A percentile compares a stretch with the other conserved stretches of the same genome.
phyloP scores from a whole-genome alignment of 306 rosid species.

The Quercus suber region DNA sequence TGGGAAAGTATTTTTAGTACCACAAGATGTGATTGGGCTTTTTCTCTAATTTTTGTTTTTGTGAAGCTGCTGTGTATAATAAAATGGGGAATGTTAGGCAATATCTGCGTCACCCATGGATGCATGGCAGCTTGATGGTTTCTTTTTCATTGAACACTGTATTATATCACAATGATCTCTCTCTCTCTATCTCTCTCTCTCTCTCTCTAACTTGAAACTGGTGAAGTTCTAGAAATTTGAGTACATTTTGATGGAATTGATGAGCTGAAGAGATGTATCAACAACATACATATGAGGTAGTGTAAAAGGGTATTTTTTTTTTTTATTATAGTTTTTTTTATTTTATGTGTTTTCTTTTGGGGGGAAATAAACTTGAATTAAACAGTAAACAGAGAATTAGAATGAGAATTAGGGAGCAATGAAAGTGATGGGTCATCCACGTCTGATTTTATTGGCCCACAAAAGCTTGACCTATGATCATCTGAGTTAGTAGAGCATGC shows the following conservation, averaged over 20 bases:
- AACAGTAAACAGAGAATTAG: slow-evolving; percentile 13
- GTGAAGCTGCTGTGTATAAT: slow-evolving; percentile 1
- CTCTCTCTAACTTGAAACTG: background rate
- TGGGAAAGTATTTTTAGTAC: slow-evolving; percentile 22
- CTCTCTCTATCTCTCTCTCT: background rate
- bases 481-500: no score
- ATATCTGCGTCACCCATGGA: no score
- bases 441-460: slow-evolving; percentile 28
- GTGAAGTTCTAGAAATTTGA: background rate
- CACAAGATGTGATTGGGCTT: slow-evolving; percentile 14
- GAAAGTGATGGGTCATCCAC: slow-evolving; percentile 32
- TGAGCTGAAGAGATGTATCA: background rate
- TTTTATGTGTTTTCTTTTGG: no score
- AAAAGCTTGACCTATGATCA: no score
- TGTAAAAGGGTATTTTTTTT: background rate
- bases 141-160: no score
- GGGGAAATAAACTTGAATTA: background rate
- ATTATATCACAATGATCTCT: no score
- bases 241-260: background rate
- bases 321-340: no score
- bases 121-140: no score
- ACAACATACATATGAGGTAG: background rate
- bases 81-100: no score
- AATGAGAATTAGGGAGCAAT: slow-evolving; percentile 10
- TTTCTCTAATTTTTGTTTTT: background rate